phyloP scores from a whole-genome alignment of 2,329 filamentous ascomycete species.

The Calonectria hongkongensis region DNA sequence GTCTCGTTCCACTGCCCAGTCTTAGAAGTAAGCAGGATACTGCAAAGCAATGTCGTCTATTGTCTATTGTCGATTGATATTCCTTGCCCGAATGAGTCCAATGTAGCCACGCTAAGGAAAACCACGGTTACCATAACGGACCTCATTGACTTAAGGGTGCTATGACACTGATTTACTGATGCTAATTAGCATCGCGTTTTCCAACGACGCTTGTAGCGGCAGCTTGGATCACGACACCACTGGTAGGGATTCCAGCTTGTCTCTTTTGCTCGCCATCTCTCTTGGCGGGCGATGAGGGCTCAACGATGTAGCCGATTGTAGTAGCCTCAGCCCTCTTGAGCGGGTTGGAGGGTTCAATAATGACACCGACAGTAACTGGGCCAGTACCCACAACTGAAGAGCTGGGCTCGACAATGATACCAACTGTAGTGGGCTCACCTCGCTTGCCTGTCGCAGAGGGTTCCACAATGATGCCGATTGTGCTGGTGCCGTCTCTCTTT shows the following conservation, averaged over 20 bases:
- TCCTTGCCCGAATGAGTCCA: not conserved
- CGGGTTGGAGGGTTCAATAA: constrained; percentile 18
- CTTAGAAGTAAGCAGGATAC: not conserved
- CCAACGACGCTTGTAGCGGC: not conserved
- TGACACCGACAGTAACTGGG: not conserved
- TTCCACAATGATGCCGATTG: constrained; percentile 5
- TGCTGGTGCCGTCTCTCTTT: not conserved
- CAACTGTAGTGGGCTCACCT: not conserved
- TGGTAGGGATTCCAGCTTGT: not conserved
- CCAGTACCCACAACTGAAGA: not conserved
- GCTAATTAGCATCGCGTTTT: not conserved
- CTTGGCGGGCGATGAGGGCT: not conserved
- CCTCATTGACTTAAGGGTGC: not conserved
- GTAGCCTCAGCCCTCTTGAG: constrained; percentile 11
- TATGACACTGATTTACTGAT: no score
- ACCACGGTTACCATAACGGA: not conserved
- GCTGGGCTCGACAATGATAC: constrained; percentile 9
- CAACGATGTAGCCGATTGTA: constrained; percentile 9
- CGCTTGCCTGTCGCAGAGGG: not conserved
- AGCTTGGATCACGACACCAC: not conserved
- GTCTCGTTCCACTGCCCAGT: not conserved
- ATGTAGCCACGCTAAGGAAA: not conserved
- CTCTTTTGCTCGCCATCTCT: constrained; percentile 2
- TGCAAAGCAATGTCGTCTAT: not conserved
- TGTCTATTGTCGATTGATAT: not conserved